These are phyloP conservation scores for Vitis rupestris DNA, from an alignment of 164 flowering plant genomes.

Conservation along the genomic window DNA sequence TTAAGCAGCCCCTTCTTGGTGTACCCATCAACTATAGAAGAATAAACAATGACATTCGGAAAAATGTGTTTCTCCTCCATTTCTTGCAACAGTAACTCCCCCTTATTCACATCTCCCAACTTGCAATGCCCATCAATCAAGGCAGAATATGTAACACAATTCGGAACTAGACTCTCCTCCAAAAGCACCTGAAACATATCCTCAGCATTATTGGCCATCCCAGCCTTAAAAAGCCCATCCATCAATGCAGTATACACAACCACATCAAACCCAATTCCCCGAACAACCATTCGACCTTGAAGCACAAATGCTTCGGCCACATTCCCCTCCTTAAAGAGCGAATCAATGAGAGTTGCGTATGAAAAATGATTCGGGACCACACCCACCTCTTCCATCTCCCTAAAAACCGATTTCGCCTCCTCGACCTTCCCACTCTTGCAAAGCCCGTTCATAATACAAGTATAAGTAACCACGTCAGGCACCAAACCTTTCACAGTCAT, in stretches of 20 bases:
- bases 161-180: conserved; percentile 45
- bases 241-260: conserved; percentile 59
- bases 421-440: conserved; percentile 57
- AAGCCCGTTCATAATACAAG: conserved; percentile 61
- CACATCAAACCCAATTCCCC: conserved; percentile 67
- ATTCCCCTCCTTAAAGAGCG: conserved; percentile 49
- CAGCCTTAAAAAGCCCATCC: conserved; percentile 79
- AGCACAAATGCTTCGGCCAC: conserved; percentile 37
- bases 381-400: conserved; percentile 69
- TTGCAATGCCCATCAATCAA: conserved; percentile 76
- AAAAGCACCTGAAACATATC: conserved; percentile 42
- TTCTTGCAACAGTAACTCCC: conserved; percentile 43
- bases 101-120: conserved; percentile 56
- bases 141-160: conserved; percentile 57
- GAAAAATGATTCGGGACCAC: conserved; percentile 70
- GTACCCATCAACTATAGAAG: conserved; percentile 70
- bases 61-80: conserved; percentile 50
- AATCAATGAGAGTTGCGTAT: conserved; percentile 57
- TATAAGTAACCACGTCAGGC: conserved; percentile 75
- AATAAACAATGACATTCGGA: conserved; percentile 64
- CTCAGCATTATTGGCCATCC: conserved; percentile 62
- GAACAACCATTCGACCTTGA: conserved; percentile 65
- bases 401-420: conserved; percentile 53
- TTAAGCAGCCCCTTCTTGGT: conserved; percentile 60
- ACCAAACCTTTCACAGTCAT: conserved; percentile 61